Evolutionary conservation across 2,329 filamentous ascomycete species (phyloP).

Genomic region (Phialocephala subalpina): DNA sequence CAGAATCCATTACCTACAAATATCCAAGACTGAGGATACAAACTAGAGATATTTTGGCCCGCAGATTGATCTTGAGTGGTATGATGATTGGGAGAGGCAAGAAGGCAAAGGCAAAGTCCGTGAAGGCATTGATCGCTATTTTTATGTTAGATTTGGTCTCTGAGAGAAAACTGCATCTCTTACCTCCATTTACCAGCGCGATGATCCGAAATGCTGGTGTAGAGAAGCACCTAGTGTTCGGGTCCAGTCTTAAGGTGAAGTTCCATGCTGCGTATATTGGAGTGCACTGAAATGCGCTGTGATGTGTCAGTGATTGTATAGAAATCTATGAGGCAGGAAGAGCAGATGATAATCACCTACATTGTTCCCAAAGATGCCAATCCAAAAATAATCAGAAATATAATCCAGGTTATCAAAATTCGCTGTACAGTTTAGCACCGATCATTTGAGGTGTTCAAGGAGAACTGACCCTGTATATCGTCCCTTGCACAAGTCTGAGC

Average conservation of each 20-base stretch:
- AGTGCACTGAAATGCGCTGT: slow-evolving; percentile 54
- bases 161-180: slow-evolving; percentile 14
- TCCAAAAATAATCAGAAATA: slow-evolving; percentile 12
- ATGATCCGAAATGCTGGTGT: slow-evolving; percentile 49
- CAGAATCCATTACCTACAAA: slow-evolving; percentile 26
- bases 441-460: slow-evolving; percentile 46
- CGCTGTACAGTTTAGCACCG: slow-evolving; percentile 9
- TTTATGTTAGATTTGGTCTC: not conserved
- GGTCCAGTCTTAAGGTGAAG: slow-evolving; percentile 36
- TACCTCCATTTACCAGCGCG: slow-evolving; percentile 55
- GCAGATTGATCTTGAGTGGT: slow-evolving; percentile 50
- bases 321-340: not conserved
- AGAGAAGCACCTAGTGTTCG: slow-evolving; percentile 51
- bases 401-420: slow-evolving; percentile 13
- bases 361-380: slow-evolving; percentile 14
- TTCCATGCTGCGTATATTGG: slow-evolving; percentile 56
- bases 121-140: slow-evolving; percentile 37
- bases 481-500: slow-evolving; percentile 43
- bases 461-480: slow-evolving; percentile 49
- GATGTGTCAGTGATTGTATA: not conserved
- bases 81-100: slow-evolving; percentile 53
- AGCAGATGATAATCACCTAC: not conserved
- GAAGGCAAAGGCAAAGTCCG: slow-evolving; percentile 46
- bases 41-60: slow-evolving; percentile 50
- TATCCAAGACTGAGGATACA: slow-evolving; percentile 38